Base-by-base conservation (phyloP, 2,329 filamentous ascomycete species). In the Thelonectria rubi region DNA sequence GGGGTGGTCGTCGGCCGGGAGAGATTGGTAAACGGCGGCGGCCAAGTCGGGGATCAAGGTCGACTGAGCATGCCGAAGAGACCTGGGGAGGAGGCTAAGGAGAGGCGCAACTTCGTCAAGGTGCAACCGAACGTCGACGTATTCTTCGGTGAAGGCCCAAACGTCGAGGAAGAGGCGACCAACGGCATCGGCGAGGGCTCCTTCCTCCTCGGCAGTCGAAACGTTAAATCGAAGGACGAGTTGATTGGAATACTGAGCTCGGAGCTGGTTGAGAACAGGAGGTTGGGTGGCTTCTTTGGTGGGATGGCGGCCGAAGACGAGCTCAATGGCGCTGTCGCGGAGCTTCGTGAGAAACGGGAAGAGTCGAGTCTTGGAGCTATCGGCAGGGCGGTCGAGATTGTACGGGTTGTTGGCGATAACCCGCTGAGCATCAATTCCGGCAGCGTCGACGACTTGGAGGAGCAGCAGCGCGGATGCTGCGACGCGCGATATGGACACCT, bases 201-300 rank as follows among this genome's bases (percentile, higher is more conserved):
- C 77, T 60, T 91, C 89, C 72, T 97, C 91, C 18, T 88, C 83
- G 3, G 82, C 77, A 24, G 85, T 88, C 63, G 85, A 88, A 57
- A 97, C 80, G 72, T 91, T 92, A 83, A 98, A 97, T 40, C 95
- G 89, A 65, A 98, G 80, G 15, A 99, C 93, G n/a, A 97, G 84
- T 76, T 97, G 89, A 64, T 90, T 86, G 64, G 88, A 87, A 75
- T 97, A 97, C 65, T 80, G 79, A 26, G 73, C 78, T 26, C 79
- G 75, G 26, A 80, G 65, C 48, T 70, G 75, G 60, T 67, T 74
- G 64, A 70, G 66, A 53, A 71, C 63, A 57, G 71, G 34, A 30
- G 68, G 64, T n/a, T 62, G 58, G 30, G 63, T 51, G 64, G 67
- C 56, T 43, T 69, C 62, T 54, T 76, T 76, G 32, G 71, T 73